phyloP scores from a whole-genome alignment of 2,329 filamentous ascomycete genomes.

The Exophiala sp. region DNA sequence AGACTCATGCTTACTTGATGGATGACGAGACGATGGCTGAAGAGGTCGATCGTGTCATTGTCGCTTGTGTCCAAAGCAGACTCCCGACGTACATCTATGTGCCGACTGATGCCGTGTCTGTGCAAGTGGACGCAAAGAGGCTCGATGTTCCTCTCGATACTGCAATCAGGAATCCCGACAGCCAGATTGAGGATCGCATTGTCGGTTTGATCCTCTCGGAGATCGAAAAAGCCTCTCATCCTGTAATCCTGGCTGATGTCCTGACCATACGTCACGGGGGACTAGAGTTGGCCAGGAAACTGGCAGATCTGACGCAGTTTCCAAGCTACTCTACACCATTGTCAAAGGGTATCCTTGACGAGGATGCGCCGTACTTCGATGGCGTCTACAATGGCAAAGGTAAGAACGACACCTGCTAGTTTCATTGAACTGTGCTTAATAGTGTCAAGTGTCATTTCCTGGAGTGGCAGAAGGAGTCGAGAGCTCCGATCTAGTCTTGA shows the following conservation, averaged over 20 bases:
- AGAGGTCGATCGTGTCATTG: conserved; percentile 28
- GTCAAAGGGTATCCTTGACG: conserved; percentile 22
- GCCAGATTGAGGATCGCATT: conserved; percentile 54
- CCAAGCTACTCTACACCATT: conserved; percentile 21
- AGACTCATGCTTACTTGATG: conserved; percentile 27
- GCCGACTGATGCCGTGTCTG: conserved; percentile 25
- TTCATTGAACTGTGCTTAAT: conserved; percentile 1
- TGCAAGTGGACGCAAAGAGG: conserved; percentile 33
- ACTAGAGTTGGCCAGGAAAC: conserved; percentile 14
- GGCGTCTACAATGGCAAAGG: conserved; percentile 24
- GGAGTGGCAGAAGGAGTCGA: conserved; percentile 34
- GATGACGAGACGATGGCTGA: conserved; percentile 27
- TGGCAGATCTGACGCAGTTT: conserved; percentile 17
- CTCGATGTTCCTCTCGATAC: conserved; percentile 64
- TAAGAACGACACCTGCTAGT: too few species aligned
- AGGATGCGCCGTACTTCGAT: conserved; percentile 16
- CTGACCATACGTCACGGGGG: conserved; percentile 18
- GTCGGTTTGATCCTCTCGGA: conserved; percentile 37
- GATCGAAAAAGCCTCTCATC: conserved; percentile 16
- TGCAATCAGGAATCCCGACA: conserved; percentile 13
- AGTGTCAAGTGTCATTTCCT: conserved; percentile 29
- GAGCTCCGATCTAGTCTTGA: conserved; percentile 41
- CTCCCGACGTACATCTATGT: conserved; percentile 30
- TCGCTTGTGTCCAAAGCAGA: conserved; percentile 24
- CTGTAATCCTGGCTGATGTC: conserved; percentile 19